Conservation (phyloP, 805 yeast genomes). For the Barnettozyma sp. region DNA sequence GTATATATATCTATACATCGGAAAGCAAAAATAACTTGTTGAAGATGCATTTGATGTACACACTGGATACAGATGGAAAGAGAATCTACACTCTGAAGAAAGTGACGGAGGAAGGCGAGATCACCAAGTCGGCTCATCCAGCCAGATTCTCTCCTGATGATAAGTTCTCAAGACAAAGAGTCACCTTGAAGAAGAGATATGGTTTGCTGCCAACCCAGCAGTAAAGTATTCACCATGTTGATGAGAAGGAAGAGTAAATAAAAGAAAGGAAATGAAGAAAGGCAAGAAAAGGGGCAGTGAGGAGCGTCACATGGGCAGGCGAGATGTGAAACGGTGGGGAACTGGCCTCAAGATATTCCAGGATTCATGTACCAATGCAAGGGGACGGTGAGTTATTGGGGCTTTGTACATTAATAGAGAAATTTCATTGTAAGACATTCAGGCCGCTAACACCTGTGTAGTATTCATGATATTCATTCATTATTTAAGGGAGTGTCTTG, state of each 20-base stretch:
- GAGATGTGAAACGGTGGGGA: no score
- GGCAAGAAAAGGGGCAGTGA: not conserved
- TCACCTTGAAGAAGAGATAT: slow-evolving; percentile 92
- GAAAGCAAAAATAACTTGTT: not conserved
- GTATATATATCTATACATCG: not conserved
- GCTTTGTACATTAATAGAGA: no score
- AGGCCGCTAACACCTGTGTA: no score
- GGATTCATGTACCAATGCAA: no score
- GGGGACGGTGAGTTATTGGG: no score
- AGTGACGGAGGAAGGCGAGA: slow-evolving; percentile 75
- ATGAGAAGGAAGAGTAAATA: no score
- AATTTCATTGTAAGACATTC: no score
- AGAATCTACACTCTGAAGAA: slow-evolving; percentile 90
- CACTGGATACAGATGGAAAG: slow-evolving; percentile 90
- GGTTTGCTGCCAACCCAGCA: slow-evolving; percentile 82
- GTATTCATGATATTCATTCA: no score
- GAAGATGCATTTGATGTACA: slow-evolving; percentile 98
- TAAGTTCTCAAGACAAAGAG: slow-evolving; percentile 98
- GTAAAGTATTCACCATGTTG: slow-evolving; percentile 11
- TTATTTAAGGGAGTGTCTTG: no score
- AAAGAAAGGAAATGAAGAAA: not conserved
- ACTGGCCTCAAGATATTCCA: no score
- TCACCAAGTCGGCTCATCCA: slow-evolving; percentile 98
- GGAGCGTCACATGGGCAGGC: no score
- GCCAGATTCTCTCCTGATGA: slow-evolving; percentile 99